Evolutionary conservation across 768 basidiomycete species (phyloP), one percentile per base, ranked within the genome.

Genomic region (Kwoniella sp.): DNA sequence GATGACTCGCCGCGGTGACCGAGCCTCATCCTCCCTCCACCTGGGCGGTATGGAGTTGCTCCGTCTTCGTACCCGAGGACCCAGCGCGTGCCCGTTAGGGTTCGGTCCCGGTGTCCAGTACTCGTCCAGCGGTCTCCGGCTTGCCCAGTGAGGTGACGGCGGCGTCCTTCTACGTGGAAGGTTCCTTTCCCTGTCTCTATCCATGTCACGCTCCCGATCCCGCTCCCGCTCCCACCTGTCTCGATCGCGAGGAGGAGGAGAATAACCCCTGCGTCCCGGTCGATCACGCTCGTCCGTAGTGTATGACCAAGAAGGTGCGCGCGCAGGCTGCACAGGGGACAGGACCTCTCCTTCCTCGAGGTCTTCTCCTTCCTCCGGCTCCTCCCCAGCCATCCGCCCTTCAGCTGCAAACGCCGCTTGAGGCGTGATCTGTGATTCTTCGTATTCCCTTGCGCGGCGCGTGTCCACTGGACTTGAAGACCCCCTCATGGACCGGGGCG

Each of bases 321-420:
- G 46, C 2, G 50, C 39, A 31, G 39, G 3, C 14, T 48, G 57
- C 28, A 44, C 45, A 11, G 65, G 62, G 3, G 65, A 67, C 4
- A 63, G n/a, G 0, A 67, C 58, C 34, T 67, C 65, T 26, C 65
- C 65, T 39, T 67, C 65, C 46, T 67, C 65, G 14, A 67, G 44
- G 47, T 67, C 65, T 12, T 57, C 54, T 23, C 56, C 57, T n/a
- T n/a, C n/a, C n/a, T n/a, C n/a, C n/a, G n/a, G n/a, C n/a, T n/a
- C n/a, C n/a, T n/a, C n/a, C n/a, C n/a, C n/a, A n/a, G n/a, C n/a
- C n/a, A n/a, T n/a, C n/a, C n/a, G n/a, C n/a, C n/a, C n/a, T n/a
- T n/a, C n/a, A n/a, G n/a, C n/a, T n/a, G n/a, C n/a, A n/a, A n/a
- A n/a, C n/a, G n/a, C n/a, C n/a, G n/a, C n/a, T n/a, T n/a, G n/a